Percentiles rank a stretch among this genome's conserved stretches.
These are phyloP conservation scores for Aspergillus costaricaensis DNA, from an alignment of 2,329 filamentous ascomycete species.

Conservation along the genomic window DNA sequence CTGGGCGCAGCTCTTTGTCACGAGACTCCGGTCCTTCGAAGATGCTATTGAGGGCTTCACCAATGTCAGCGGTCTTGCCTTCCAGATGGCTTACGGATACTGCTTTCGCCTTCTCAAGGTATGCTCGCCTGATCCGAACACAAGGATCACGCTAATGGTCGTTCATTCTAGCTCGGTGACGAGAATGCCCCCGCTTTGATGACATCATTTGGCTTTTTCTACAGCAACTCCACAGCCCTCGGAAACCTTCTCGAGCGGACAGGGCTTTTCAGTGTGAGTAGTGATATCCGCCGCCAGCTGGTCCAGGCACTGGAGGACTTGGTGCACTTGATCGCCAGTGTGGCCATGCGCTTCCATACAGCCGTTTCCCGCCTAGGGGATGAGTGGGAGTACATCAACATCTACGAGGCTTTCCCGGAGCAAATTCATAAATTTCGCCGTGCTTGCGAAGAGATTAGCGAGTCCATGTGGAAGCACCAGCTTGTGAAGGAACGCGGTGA, in stretches of 20 bases:
- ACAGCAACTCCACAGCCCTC: conserved; percentile 48
- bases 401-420: conserved; percentile 41
- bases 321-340: conserved; percentile 31
- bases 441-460: conserved; percentile 38
- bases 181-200: conserved; percentile 52
- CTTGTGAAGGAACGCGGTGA: conserved; percentile 35
- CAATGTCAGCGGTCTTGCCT: conserved; percentile 43
- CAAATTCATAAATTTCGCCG: conserved; percentile 40
- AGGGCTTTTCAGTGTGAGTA: conserved; percentile 48
- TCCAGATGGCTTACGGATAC: conserved; percentile 53
- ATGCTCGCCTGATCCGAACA: conserved; percentile 3
- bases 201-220: conserved; percentile 55
- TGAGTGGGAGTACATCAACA: conserved; percentile 33
- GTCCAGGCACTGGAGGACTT: conserved; percentile 41
- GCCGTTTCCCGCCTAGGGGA: conserved; percentile 21
- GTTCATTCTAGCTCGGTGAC: conserved; percentile 46
- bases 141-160: not conserved
- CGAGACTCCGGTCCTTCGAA: conserved; percentile 42
- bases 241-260: conserved; percentile 50
- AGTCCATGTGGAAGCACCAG: conserved; percentile 46
- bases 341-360: conserved; percentile 43
- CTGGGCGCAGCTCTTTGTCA: conserved; percentile 44
- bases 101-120: conserved; percentile 53
- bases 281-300: conserved; percentile 53
- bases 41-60: conserved; percentile 39